Conservation (phyloP, 495 filamentous ascomycete genomes). For the Beverwykella pulmonaria region DNA sequence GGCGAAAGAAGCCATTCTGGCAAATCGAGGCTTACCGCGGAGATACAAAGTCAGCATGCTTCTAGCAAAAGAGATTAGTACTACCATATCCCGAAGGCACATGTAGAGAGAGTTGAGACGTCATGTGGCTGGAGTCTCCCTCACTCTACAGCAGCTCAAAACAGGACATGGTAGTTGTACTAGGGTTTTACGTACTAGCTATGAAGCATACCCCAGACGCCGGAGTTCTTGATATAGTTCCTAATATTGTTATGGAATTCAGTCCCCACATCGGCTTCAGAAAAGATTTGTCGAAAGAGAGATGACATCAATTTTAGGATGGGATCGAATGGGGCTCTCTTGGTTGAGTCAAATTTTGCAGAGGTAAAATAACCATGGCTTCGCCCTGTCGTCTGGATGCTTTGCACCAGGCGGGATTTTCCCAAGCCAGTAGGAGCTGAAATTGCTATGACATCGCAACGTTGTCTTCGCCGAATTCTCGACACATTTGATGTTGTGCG, state of each 20-base stretch:
- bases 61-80: background rate
- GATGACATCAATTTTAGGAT: constrained; percentile 78
- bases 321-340: constrained; percentile 79
- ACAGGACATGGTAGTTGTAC: background rate
- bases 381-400: constrained; percentile 71
- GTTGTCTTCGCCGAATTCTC: constrained; percentile 66
- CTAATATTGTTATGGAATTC: constrained; percentile 77
- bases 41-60: background rate
- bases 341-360: constrained; percentile 82
- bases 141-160: background rate
- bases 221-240: constrained; percentile 63
- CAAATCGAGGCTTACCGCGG: constrained; percentile 58
- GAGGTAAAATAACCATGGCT: constrained; percentile 78
- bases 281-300: constrained; percentile 87
- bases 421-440: constrained; percentile 76
- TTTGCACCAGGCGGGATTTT: constrained; percentile 81
- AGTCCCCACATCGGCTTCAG: constrained; percentile 81
- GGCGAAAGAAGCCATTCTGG: constrained; percentile 70
- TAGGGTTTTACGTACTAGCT: constrained; percentile 50
- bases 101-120: no score
- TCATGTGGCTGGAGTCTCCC: background rate
- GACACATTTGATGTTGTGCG: constrained; percentile 45
- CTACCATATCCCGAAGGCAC: background rate
- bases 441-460: constrained; percentile 78
- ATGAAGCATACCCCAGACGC: constrained; percentile 75